Evolutionary conservation across 208 protist species (phyloP), one percentile per base, ranked within the genome.

Genomic region (Phytomonas sp.): DNA sequence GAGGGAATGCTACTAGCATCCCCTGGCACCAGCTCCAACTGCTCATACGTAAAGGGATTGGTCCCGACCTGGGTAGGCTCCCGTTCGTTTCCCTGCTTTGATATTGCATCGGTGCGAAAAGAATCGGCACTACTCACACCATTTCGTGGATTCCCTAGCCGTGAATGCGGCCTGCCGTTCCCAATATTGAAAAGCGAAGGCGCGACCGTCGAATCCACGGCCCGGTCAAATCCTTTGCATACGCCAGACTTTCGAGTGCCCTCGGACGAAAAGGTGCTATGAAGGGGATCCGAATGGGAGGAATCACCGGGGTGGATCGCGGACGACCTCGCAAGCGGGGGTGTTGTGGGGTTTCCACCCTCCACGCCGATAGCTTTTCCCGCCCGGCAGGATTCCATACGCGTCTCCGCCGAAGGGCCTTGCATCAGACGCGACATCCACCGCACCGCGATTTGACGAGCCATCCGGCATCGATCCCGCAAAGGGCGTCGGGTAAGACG

Each of bases 351-450:
- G n/a, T 4, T 33, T 15, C 32, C 31, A 26, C n/a, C 36, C 3
- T 29, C 53, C 17, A 46, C 40, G 53, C n/a, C 40, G 1, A 36
- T 11, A 7, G 31, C 26, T 51, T 63, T 32, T 20, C 56, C 23
- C 32, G 73, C 62, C 62, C 70, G 74, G 66, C 76, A 80, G 30
- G 65, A 67, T 23, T 62, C 53, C 29, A 84, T 74, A 26, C 60
- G 65, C 2, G 66, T 60, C 17, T 66, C 43, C 36, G 81, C 72
- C 20, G 82, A 82, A 3, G 80, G 76, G 26, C 69, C 63, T 23
- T 82, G 66, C 76, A 85, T 84, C 23, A 91, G 68, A 13, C 67
- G 34, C 5, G 81, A 83, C 72, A 91, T 81, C 74, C 81, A 83
- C 53, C 83, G 80, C 11, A 73, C 75, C 2, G 86, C 86, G 32